phyloP scores from a whole-genome alignment of 345 rosid genomes.

The Salix purpurea region DNA sequence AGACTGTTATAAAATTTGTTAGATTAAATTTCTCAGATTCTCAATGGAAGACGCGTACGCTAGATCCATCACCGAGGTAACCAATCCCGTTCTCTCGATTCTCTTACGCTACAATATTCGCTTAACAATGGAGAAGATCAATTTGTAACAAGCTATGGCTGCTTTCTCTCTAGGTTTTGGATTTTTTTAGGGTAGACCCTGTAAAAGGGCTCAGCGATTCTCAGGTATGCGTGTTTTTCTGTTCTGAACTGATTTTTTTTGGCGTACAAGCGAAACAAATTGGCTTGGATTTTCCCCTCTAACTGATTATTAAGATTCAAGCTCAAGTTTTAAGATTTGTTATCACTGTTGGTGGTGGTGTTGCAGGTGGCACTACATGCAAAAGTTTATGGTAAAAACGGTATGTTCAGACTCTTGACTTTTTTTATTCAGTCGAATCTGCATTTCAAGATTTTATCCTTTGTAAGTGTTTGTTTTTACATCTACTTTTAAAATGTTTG shows the following conservation, averaged over 20 bases:
- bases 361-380: slow-evolving; percentile 69
- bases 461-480: no score
- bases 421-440: not conserved
- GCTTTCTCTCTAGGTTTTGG: slow-evolving; percentile 60
- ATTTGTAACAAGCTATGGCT: not conserved
- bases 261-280: not conserved
- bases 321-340: not conserved
- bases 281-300: not conserved
- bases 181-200: slow-evolving; percentile 78
- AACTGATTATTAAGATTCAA: not conserved
- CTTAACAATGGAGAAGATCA: not conserved
- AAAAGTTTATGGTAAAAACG: slow-evolving; percentile 61
- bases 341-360: not conserved
- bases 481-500: not conserved
- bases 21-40: slow-evolving; percentile 13
- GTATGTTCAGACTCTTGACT: slow-evolving; percentile 30
- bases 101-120: not conserved
- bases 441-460: not conserved
- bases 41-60: slow-evolving; percentile 91
- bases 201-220: slow-evolving; percentile 73
- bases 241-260: not conserved
- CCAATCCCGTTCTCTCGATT: not conserved
- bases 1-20: not conserved
- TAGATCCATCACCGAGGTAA: slow-evolving; percentile 91
- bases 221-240: slow-evolving; percentile 50